phyloP scores from a whole-genome alignment of 2,329 filamentous ascomycete species.

The Epichloe bromicola region DNA sequence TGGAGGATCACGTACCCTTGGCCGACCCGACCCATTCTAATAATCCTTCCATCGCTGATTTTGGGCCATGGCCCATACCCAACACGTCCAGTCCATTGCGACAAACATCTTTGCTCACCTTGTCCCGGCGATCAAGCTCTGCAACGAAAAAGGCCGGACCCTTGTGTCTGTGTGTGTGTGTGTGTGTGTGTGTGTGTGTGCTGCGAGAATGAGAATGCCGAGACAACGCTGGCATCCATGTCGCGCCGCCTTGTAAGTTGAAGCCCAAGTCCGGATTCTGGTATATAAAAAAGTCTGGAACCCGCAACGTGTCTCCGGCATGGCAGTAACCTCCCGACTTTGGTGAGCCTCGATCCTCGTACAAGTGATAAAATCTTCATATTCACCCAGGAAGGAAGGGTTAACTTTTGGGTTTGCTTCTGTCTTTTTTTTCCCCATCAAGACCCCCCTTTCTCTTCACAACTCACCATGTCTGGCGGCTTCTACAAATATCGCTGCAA shows the following conservation, averaged over 20 bases:
- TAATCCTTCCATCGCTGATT: not conserved
- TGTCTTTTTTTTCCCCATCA: not conserved
- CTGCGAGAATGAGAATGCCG: slow-evolving; percentile 3
- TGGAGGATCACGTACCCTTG: not conserved
- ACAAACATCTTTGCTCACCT: not conserved
- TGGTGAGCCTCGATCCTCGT: not conserved
- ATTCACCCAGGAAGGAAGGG: too few relatives aligned
- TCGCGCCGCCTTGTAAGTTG: not conserved
- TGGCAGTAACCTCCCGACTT: not conserved
- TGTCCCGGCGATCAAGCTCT: slow-evolving; percentile 1
- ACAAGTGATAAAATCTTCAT: not conserved
- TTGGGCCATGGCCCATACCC: not conserved
- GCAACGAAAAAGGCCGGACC: not conserved
- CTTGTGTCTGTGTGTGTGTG: not conserved
- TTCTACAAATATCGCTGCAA: slow-evolving; percentile 44
- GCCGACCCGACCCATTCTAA: slow-evolving; percentile 1
- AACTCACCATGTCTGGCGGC: slow-evolving; percentile 21
- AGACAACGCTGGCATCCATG: not conserved
- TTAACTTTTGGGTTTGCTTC: too few relatives aligned
- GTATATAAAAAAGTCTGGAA: not conserved
- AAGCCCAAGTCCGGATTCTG: not conserved
- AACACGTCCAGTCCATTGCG: not conserved
- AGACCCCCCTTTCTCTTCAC: too few relatives aligned
- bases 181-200: not conserved
- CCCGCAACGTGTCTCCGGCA: not conserved